These are phyloP conservation scores for Salix viminalis DNA, from an alignment of 345 rosid genomes.

Conservation along the genomic window DNA sequence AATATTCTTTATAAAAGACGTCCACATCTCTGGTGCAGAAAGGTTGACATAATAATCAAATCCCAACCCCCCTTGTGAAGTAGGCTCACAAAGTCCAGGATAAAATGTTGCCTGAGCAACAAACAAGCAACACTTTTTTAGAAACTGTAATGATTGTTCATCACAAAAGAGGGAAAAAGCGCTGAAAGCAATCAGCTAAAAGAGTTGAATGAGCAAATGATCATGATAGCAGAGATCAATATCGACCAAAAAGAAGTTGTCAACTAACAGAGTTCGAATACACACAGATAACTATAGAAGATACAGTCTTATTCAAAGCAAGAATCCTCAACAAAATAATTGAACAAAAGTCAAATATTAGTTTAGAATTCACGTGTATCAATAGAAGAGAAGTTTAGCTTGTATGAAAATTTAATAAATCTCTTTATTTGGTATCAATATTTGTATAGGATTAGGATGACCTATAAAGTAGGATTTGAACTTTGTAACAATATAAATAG, in stretches of 20 bases:
- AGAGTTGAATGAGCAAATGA: background rate
- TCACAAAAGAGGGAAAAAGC: too few relatives aligned
- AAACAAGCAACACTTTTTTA: conserved; percentile 13
- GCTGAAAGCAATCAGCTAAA: too few relatives aligned
- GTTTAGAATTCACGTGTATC: background rate
- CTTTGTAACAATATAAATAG: background rate
- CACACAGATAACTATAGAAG: background rate
- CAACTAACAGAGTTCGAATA: background rate
- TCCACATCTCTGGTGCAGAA: conserved; percentile 93
- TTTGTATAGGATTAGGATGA: background rate
- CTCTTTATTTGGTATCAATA: background rate
- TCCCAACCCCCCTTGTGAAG: conserved; percentile 95
- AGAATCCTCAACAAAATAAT: background rate
- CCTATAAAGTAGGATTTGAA: background rate
- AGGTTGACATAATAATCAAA: conserved; percentile 86
- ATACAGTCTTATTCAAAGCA: background rate
- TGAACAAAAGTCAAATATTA: background rate
- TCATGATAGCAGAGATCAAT: background rate
- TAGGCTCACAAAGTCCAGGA: conserved; percentile 92
- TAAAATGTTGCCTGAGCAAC: conserved; percentile 63
- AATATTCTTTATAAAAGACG: conserved; percentile 57
- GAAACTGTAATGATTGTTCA: background rate
- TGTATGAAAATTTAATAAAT: background rate
- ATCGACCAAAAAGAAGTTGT: background rate
- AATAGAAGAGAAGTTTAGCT: background rate